Base-by-base conservation (phyloP, 306 rosid species). In the Pyrus communis region DNA sequence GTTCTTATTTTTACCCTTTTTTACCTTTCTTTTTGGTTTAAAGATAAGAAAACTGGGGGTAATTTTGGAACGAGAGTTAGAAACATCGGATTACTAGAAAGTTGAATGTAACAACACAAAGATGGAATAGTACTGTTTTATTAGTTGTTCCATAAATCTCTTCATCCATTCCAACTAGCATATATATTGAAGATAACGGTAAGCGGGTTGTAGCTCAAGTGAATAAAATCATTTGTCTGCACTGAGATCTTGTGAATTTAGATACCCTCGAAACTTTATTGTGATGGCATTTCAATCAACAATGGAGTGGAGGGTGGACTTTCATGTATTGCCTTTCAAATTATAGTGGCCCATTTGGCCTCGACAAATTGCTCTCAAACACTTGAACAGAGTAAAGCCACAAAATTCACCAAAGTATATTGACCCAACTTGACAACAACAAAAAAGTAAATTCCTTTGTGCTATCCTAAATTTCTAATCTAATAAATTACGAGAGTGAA, bases 11-110 rank as follows among this genome's bases (percentile, higher is more conserved):
- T 38, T 8, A 23, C 22, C 38, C 6, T 71, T 73, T 42, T 28
- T 15, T 22, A 21, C 61, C 25, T 9, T 59, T n/a, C 66, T 13
- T 45, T 61, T 6, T 14, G 8, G 11, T 25, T 21, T 31, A 27
- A 31, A 74, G 33, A 40, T 9, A 11, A 12, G 31, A 33, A 23
- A 71, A 25, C 66, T 66, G 52, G 78, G 64, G 82, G 84, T 69
- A 38, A 38, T 38, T 38, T 74, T 65, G 81, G 77, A 82, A 67
- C 57, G 70, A 62, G 38, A 73, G 85, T 73, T 58, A 70, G 75
- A 70, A 61, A 19, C 66, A 78, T 74, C 49, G 67, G 71, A 72
- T 69, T 72, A 60, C 14, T 15, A 68, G 7, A 71, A 79, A 57
- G 23, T 49, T 70, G 42, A 22, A 70, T 45, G 51, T 21, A 21